phyloP scores from a whole-genome alignment of 2,329 filamentous ascomycete genomes.

The Geosmithia putterillii region DNA sequence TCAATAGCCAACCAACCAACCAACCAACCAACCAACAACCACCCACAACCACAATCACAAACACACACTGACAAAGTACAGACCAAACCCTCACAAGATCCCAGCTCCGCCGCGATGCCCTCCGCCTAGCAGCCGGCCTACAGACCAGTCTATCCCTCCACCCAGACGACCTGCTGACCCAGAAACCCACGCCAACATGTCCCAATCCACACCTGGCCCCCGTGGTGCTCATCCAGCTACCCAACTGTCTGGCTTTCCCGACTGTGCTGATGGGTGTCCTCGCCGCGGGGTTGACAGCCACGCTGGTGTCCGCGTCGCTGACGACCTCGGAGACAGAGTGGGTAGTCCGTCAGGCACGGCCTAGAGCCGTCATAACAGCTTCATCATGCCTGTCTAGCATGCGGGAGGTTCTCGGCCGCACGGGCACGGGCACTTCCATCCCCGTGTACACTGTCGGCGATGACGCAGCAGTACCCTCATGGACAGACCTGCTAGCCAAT shows the following conservation, averaged over 20 bases:
- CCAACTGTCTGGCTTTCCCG: conserved; percentile 26
- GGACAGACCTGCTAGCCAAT: conserved; percentile 36
- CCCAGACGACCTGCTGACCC: conserved; percentile 16
- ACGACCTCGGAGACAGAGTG: conserved; percentile 25
- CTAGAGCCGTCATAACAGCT: conserved; percentile 21
- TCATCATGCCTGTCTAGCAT: conserved; percentile 16
- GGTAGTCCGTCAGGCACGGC: conserved; percentile 26
- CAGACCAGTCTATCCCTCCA: conserved; percentile 18
- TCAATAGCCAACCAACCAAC: neutral
- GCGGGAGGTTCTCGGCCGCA: conserved; percentile 17
- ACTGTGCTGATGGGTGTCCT: conserved; percentile 22
- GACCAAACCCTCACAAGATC: conserved; percentile 22
- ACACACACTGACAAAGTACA: neutral
- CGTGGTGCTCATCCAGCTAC: conserved; percentile 27
- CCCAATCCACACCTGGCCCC: conserved; percentile 23
- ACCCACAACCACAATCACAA: too few species aligned
- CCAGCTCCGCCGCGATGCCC: conserved; percentile 19
- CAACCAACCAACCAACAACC: neutral
- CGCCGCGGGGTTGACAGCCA: conserved; percentile 25
- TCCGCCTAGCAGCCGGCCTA: conserved; percentile 21
- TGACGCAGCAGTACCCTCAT: too few species aligned
- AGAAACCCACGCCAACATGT: conserved; percentile 26
- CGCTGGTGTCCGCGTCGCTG: conserved; percentile 24
- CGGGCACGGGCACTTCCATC: conserved; percentile 24
- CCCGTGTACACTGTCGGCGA: conserved; percentile 49